phyloP scores from a whole-genome alignment of 2,329 filamentous ascomycete species.

The Diaporthe citrichinensis region DNA sequence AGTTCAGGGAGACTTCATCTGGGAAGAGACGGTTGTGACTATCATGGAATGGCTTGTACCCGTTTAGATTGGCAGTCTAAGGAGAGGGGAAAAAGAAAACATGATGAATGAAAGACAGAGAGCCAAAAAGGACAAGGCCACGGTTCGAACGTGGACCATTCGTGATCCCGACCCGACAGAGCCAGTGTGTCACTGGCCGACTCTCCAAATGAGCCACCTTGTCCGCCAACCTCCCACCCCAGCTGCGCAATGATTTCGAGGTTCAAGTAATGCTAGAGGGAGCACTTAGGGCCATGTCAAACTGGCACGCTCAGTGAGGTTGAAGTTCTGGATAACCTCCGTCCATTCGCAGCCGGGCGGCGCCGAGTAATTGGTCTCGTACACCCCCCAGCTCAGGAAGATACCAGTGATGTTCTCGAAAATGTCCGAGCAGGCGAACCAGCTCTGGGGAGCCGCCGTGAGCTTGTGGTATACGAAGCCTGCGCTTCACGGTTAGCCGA shows the following conservation, averaged over 20 bases:
- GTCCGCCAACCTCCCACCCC: neutral
- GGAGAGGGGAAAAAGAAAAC: neutral
- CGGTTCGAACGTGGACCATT: neutral
- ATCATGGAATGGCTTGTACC: neutral
- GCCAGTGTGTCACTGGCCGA: too few species aligned
- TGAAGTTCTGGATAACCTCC: slow-evolving; percentile 6
- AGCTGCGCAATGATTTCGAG: neutral
- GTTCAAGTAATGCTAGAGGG: neutral
- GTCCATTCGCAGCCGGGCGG: slow-evolving; percentile 24
- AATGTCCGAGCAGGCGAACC: slow-evolving; percentile 35
- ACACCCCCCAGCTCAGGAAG: slow-evolving; percentile 38
- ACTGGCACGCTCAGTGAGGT: neutral
- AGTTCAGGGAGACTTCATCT: neutral
- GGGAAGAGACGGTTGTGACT: neutral
- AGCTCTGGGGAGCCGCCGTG: slow-evolving; percentile 31
- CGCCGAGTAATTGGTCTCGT: neutral
- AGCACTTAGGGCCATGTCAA: neutral
- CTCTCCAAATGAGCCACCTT: neutral
- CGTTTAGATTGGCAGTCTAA: neutral
- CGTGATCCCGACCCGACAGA: too few species aligned
- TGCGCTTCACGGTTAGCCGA: neutral
- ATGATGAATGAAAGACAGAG: neutral
- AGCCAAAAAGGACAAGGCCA: neutral
- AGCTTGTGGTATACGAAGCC: slow-evolving; percentile 17
- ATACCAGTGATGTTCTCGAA: slow-evolving; percentile 2